Base-by-base conservation (phyloP, 129 eudicot species). In the Pittosporum tobira region DNA sequence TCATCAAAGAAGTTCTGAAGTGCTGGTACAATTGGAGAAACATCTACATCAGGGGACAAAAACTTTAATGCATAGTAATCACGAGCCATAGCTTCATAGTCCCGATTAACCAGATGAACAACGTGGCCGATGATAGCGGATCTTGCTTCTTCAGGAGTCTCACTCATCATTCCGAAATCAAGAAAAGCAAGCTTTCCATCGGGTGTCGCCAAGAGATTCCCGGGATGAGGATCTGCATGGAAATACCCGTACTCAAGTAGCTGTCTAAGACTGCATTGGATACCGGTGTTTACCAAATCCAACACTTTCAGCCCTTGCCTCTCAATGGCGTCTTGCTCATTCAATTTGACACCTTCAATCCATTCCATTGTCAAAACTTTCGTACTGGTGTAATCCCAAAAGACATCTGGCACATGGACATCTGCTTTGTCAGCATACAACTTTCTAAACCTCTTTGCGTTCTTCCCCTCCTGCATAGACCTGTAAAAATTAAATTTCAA, bases 211-310 rank as follows among this genome's bases (percentile, higher is more conserved):
- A 91, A 64, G 20, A 86, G 89, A 70, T 86, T 86, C 19, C 98
- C 98, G 4, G 98, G 98, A 73, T 91, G 98, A 47, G 98, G 98
- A 77, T 91, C 98, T 0, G 98, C 98, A 63, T 91, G 98, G 66
- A 91, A 91, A 71, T 86, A 91, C 34, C 98, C 98, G 24, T 91
- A 91, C 64, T 91, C 98, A 23, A 91, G 96, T 46, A 91, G 68
- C 79, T 91, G 98, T 44, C 98, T 71, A 54, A 91, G 94, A 58
- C 98, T 91, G 70, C 98, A 91, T 44, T 91, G 95, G 24, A 91
- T 83, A 48, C 98, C 95, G 1, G 86, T 81, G 71, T 83, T 86
- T 16, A 91, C 98, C 45, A 91, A 74, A 74, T 91, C 98, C 69
- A 91, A 74, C 62, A 91, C 94, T 62, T 78, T 86, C 48, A 91